phyloP scores from a whole-genome alignment of 179 eudicot genomes.

The Silene noctiflora region DNA sequence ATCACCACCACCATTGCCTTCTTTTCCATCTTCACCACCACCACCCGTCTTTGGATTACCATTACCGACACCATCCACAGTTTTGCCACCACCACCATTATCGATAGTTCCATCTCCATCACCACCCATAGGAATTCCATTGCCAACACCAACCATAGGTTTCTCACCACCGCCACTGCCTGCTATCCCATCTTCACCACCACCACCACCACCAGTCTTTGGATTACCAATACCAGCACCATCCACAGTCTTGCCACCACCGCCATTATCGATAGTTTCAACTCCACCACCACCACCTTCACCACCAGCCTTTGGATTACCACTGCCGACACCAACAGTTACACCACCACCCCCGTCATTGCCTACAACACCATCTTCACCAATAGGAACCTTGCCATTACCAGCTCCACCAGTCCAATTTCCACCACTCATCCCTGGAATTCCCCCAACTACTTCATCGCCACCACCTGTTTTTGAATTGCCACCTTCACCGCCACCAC shows the following conservation, averaged over 20 bases:
- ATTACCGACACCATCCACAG: conserved; percentile 4
- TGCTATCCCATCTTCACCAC: neutral
- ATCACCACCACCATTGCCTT: neutral
- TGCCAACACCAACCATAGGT: conserved; percentile 1
- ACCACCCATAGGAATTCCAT: neutral
- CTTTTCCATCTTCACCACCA: neutral
- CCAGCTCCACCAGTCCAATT: conserved; percentile 4
- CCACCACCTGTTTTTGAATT: neutral
- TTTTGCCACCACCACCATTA: conserved; percentile 6
- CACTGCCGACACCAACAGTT: conserved; percentile 7
- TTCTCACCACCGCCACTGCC: conserved; percentile 1
- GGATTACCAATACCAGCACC: conserved; percentile 9
- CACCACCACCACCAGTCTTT: neutral
- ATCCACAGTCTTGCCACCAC: conserved; percentile 4
- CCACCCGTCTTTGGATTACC: conserved; percentile 7
- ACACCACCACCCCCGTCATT: conserved; percentile 8
- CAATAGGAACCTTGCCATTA: neutral
- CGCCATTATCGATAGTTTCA: neutral
- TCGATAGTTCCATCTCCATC: neutral
- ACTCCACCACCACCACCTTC: conserved; percentile 13
- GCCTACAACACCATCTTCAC: conserved; percentile 10
- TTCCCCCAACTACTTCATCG: neutral
- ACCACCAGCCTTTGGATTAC: conserved; percentile 6
- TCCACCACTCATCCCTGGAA: neutral
- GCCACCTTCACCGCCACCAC: neutral